A percentile compares a stretch with the other conserved stretches of the same genome.
Conservation (phyloP, 352 stramenopile species). For the Phytophthora colocasiae region DNA sequence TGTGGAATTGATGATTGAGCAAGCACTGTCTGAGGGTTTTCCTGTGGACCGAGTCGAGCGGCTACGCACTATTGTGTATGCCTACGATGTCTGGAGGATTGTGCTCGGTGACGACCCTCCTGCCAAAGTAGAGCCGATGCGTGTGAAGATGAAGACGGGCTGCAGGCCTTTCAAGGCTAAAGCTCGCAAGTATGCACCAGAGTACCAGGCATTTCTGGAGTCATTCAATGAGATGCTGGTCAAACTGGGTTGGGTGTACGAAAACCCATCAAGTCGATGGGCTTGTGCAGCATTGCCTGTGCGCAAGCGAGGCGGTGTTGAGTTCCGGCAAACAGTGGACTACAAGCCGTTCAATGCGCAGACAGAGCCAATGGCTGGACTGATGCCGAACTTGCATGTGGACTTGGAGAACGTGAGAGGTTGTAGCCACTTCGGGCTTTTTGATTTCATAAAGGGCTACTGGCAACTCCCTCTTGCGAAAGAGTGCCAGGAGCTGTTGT, state of each 20-base stretch:
- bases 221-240: conserved; percentile 19
- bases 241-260: conserved; percentile 22
- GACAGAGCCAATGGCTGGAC: conserved; percentile 4
- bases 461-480: conserved; percentile 28
- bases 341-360: conserved; percentile 17
- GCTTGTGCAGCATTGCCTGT: conserved; percentile 14
- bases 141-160: conserved; percentile 10
- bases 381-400: conserved; percentile 15
- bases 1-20: conserved; percentile 13
- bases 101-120: conserved; percentile 17
- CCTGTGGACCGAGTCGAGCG: conserved; percentile 9
- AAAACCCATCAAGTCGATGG: conserved; percentile 18
- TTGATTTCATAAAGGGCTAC: conserved; percentile 25
- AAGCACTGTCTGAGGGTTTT: conserved; percentile 12
- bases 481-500: conserved; percentile 34
- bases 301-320: conserved; percentile 1
- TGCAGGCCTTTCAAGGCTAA: conserved; percentile 9
- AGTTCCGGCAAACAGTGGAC: conserved; percentile 12
- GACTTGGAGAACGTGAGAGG: conserved; percentile 20
- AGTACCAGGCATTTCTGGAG: conserved; percentile 24
- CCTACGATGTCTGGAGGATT: conserved; percentile 13
- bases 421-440: conserved; percentile 20
- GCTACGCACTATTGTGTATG: conserved; percentile 8
- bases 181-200: conserved; percentile 12
- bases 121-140: conserved; percentile 18